Conservation (phyloP, 1,284 basidiomycete genomes). For the Macrocybe sp. region DNA sequence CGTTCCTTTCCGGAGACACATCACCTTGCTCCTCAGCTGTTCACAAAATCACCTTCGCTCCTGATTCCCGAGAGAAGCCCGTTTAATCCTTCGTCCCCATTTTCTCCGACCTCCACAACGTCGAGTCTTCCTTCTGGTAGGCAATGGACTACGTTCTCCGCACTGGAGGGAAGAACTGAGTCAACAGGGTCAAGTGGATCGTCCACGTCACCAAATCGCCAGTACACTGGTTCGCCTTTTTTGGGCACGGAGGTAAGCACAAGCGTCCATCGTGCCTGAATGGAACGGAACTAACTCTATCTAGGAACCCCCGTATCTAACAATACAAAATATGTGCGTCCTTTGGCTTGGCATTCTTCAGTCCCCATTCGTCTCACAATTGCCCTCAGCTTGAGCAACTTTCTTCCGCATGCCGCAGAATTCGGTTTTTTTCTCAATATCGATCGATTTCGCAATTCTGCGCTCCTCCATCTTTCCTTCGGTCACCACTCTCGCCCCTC, state of each 20-base stretch:
- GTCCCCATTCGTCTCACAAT: slow-evolving; percentile 6
- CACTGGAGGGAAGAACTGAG: slow-evolving; percentile 30
- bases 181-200: slow-evolving; percentile 33
- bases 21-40: slow-evolving; percentile 14
- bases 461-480: slow-evolving; percentile 30
- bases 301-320: slow-evolving; percentile 31
- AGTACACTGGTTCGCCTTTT: slow-evolving; percentile 26
- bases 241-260: slow-evolving; percentile 28
- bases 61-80: slow-evolving; percentile 26
- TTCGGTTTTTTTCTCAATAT: slow-evolving; percentile 47
- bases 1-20: slow-evolving; percentile 23
- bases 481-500: slow-evolving; percentile 39
- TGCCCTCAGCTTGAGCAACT: slow-evolving; percentile 32
- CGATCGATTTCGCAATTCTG: slow-evolving; percentile 32
- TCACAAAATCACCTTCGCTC: slow-evolving; percentile 21
- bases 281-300: slow-evolving; percentile 1
- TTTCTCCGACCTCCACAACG: slow-evolving; percentile 35
- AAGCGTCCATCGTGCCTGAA: too few species aligned
- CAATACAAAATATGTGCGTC: slow-evolving; percentile 34
- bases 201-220: slow-evolving; percentile 30
- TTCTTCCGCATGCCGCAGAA: slow-evolving; percentile 35
- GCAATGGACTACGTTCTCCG: slow-evolving; percentile 30
- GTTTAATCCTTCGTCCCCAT: slow-evolving; percentile 29
- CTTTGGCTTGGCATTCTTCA: not conserved
- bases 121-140: slow-evolving; percentile 37